Conservation (phyloP, 768 basidiomycete genomes). For the Lactarius akahatsu region DNA sequence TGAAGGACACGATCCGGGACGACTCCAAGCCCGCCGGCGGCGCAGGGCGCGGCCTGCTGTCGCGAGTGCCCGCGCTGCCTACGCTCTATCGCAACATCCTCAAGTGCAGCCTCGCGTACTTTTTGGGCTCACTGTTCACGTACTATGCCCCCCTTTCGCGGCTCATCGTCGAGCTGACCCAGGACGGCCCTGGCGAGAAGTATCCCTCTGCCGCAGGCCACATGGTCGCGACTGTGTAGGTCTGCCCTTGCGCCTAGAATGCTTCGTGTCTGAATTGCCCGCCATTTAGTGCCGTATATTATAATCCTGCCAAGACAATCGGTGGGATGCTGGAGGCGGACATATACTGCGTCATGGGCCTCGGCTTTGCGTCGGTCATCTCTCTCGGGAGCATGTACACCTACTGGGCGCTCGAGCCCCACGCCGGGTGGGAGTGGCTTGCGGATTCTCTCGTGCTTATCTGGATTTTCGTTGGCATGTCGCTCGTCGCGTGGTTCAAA, state of each 20-base stretch:
- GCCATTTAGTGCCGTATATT: constrained; percentile 70
- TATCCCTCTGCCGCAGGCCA: constrained; percentile 79
- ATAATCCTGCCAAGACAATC: constrained; percentile 89
- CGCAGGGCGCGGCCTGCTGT: constrained; percentile 10
- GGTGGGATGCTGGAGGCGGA: constrained; percentile 94
- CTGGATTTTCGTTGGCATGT: constrained; percentile 86
- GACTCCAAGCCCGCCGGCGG: not conserved
- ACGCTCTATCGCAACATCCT: constrained; percentile 68
- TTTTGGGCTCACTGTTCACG: constrained; percentile 89
- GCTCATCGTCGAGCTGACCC: constrained; percentile 60
- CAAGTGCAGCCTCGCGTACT: constrained; percentile 91
- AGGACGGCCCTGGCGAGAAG: constrained; percentile 46
- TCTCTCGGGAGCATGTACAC: constrained; percentile 74
- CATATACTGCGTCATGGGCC: constrained; percentile 68
- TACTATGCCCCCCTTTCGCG: constrained; percentile 75
- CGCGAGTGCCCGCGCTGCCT: constrained; percentile 43
- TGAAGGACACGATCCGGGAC: not conserved
- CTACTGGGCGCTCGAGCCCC: constrained; percentile 76
- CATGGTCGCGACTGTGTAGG: constrained; percentile 91
- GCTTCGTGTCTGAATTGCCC: not conserved
- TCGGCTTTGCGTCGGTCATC: constrained; percentile 69
- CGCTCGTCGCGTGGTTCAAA: constrained; percentile 85
- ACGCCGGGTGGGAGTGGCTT: constrained; percentile 68
- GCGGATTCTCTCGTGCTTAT: constrained; percentile 71
- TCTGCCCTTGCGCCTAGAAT: not conserved